Evolutionary conservation across 768 basidiomycete species (phyloP).

Genomic region (Gloeophyllum trabeum): DNA sequence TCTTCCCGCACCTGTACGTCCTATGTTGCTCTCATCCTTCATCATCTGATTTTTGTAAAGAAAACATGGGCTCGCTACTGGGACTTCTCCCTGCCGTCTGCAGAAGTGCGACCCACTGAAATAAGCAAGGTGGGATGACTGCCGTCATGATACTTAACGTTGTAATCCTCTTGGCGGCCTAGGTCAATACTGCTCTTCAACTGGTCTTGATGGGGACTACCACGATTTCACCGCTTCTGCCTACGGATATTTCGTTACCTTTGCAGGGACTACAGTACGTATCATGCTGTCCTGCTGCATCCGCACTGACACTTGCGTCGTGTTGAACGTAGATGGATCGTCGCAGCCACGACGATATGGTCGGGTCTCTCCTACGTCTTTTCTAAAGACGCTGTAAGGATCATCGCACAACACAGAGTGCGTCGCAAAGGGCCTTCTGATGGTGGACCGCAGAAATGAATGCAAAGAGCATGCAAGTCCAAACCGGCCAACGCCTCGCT

Average conservation of each 20-base stretch:
- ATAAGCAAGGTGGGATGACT: slow-evolving; percentile 69
- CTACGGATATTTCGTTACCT: slow-evolving; percentile 38
- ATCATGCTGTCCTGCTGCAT: neutral
- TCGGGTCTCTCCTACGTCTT: slow-evolving; percentile 81
- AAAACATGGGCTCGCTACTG: slow-evolving; percentile 92
- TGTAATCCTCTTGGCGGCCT: neutral
- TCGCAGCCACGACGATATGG: slow-evolving; percentile 86
- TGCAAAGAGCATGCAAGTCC: no score
- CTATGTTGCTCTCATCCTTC: no score
- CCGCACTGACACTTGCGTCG: neutral
- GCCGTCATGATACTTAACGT: neutral
- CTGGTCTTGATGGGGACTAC: slow-evolving; percentile 85
- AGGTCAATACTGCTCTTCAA: slow-evolving; percentile 92
- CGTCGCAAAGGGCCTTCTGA: neutral
- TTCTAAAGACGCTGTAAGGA: slow-evolving; percentile 60
- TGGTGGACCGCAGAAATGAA: no score
- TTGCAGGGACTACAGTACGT: slow-evolving; percentile 71
- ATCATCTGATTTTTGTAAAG: slow-evolving; percentile 25
- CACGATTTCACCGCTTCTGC: slow-evolving; percentile 73
- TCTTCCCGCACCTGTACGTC: slow-evolving; percentile 74
- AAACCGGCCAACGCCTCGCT: no score
- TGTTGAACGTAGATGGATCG: slow-evolving; percentile 49
- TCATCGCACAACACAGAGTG: slow-evolving; percentile 17
- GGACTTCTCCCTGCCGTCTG: slow-evolving; percentile 93
- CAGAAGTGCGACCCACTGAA: slow-evolving; percentile 85